phyloP scores from a whole-genome alignment of 164 flowering plant species.

The Santalum album region DNA sequence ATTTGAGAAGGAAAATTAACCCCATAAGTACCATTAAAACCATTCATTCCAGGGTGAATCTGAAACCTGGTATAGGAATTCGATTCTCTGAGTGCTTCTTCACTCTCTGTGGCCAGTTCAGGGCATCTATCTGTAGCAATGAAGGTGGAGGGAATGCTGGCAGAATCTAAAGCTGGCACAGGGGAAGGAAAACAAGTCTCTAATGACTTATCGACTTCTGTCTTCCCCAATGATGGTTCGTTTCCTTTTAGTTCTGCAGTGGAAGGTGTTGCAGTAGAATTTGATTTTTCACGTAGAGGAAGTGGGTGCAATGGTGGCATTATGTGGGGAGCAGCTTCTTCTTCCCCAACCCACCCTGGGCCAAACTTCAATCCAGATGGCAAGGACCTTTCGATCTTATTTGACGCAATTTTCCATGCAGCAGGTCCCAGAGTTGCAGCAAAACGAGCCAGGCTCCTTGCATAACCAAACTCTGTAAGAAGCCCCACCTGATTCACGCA shows the following conservation, averaged over 20 bases:
- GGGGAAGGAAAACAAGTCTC: background rate
- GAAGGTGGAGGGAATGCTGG: background rate
- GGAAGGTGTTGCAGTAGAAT: background rate
- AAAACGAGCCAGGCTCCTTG: slow-evolving; percentile 41
- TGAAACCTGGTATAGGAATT: slow-evolving; percentile 3
- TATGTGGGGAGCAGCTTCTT: slow-evolving; percentile 16
- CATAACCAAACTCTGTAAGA: slow-evolving; percentile 30
- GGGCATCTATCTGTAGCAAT: slow-evolving; percentile 7
- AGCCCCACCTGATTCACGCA: slow-evolving; percentile 31
- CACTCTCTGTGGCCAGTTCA: slow-evolving; percentile 8
- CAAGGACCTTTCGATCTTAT: slow-evolving; percentile 27
- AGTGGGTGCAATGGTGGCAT: background rate
- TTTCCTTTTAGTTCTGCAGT: background rate
- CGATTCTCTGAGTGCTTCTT: slow-evolving; percentile 9
- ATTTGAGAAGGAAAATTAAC: slow-evolving; percentile 19
- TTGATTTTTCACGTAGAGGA: background rate
- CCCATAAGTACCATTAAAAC: slow-evolving; percentile 21
- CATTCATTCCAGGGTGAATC: slow-evolving; percentile 22
- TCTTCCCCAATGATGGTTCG: background rate
- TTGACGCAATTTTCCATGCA: slow-evolving; percentile 37
- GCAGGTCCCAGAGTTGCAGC: slow-evolving; percentile 34
- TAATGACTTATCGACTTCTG: background rate
- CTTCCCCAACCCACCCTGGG: slow-evolving; percentile 55
- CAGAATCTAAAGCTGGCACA: background rate
- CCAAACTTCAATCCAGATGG: slow-evolving; percentile 39